A percentile compares a stretch with the other conserved stretches of the same genome.
Evolutionary conservation across 2,329 filamentous ascomycete species (phyloP).

Genomic region (Erysiphe pulchra): DNA sequence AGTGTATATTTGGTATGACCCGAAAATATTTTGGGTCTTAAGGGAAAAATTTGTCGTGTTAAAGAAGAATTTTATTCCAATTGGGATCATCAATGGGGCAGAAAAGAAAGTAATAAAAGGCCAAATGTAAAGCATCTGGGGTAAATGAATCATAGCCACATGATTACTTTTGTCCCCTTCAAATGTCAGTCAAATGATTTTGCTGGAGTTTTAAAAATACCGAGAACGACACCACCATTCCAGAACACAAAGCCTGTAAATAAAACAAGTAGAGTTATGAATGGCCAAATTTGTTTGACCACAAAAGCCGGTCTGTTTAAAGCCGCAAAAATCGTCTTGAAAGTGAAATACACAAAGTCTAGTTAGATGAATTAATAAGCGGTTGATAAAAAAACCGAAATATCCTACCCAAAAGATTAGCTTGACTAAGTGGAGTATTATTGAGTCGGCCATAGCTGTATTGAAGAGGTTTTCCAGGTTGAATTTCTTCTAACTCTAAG

Average conservation of each 20-base stretch:
- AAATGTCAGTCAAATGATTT: background rate
- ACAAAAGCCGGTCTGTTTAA: no score
- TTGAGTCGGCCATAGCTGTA: conserved; percentile 22
- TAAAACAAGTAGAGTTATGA: conserved; percentile 23
- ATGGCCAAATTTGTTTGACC: no score
- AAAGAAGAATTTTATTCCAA: conserved; percentile 17
- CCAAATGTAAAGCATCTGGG: conserved; percentile 93
- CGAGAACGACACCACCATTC: conserved; percentile 83
- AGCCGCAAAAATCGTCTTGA: no score
- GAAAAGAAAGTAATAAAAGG: conserved; percentile 79
- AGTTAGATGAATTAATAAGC: conserved; percentile 4
- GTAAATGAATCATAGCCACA: conserved; percentile 61
- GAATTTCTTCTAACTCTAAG: background rate
- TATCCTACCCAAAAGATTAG: conserved; percentile 24
- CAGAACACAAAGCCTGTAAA: conserved; percentile 58
- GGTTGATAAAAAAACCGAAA: background rate
- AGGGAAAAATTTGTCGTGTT: no score
- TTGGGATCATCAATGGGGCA: conserved; percentile 42
- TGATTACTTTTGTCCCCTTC: conserved; percentile 85
- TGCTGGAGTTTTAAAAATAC: conserved; percentile 17
- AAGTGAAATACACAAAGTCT: conserved; percentile 20
- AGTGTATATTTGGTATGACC: no score
- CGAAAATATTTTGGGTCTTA: no score
- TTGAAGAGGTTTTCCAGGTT: background rate
- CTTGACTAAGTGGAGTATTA: conserved; percentile 22